Evolutionary conservation across 495 filamentous ascomycete species (phyloP), one percentile per base, ranked within the genome.

Genomic region (Penicillium mononematosum): DNA sequence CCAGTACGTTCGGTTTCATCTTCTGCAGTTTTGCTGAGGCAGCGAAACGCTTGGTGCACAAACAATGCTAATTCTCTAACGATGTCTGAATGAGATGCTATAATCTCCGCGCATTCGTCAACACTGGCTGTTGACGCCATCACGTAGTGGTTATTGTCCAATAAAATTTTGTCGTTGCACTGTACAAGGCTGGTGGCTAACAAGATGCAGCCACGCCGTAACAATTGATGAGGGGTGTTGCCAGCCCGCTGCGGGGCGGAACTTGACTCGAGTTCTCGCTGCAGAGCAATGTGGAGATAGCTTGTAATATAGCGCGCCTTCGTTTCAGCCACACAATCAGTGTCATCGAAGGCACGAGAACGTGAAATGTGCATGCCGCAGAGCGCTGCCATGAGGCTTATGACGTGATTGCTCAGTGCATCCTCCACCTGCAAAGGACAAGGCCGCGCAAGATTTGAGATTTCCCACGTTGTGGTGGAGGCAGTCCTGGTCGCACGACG

Each of bases 351-450:
- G 5, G 60, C 55, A 51, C 69, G 68, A 53, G 70, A 73, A 25
- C 75, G 70, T 20, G 71, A 69, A 27, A 77, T 70, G 45, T 70
- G 71, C 69, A 79, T 77, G 9, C 74, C 73, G 52, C 76, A 78
- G 39, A 79, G 61, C 4, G 72, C 73, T 44, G 64, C 68, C 27
- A 76, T 56, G 12, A 79, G 66, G 56, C 76, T 79, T n/a, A 67
- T 65, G 27, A 67, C 57, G 17, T 78, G 70, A 47, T 79, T 79
- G 66, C 62, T 77, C 4, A 77, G 55, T 5, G 76, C 76, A 58
- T 78, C 74, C 56, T 73, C 65, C 25, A 79, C 70, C 3, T 62
- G 69, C n/a, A 78, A 53, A 25, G 76, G 76, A 44, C 75, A 79
- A 24, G 56, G 57, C 9, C 49, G 55, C 7, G 52, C 38, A 39